A percentile compares a stretch with the other conserved stretches of the same genome.
Evolutionary conservation across 805 yeast species (phyloP).

Genomic region (Pichia occidentalis): DNA sequence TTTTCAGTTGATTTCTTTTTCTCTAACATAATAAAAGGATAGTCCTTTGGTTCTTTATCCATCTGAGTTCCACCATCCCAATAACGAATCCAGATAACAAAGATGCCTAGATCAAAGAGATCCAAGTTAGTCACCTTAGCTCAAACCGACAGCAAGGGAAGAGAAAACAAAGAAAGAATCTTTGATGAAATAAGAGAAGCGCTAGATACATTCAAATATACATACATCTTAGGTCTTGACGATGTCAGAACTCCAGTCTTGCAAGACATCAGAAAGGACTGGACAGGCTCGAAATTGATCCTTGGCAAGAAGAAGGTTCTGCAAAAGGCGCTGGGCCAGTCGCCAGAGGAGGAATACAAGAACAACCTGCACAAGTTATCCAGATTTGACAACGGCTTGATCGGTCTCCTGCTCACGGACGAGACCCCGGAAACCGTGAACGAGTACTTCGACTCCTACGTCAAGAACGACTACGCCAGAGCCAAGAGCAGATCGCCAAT

Average conservation of each 20-base stretch:
- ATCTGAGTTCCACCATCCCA: neutral
- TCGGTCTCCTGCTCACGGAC: slow-evolving; percentile 84
- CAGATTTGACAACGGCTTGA: slow-evolving; percentile 61
- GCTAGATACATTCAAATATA: slow-evolving; percentile 68
- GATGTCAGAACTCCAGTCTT: slow-evolving; percentile 94
- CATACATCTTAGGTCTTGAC: slow-evolving; percentile 81
- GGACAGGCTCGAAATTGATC: slow-evolving; percentile 85
- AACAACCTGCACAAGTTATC: slow-evolving; percentile 72
- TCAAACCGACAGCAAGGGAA: slow-evolving; percentile 93
- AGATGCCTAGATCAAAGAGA: slow-evolving; percentile 96
- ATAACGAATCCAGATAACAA: slow-evolving; percentile 11
- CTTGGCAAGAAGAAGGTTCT: slow-evolving; percentile 91
- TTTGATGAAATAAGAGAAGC: slow-evolving; percentile 85
- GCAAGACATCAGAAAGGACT: slow-evolving; percentile 86
- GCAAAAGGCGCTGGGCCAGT: slow-evolving; percentile 86
- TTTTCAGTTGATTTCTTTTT: too few relatives aligned
- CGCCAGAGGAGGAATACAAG: slow-evolving; percentile 83
- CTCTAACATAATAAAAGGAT: too few relatives aligned
- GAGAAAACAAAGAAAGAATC: slow-evolving; percentile 83
- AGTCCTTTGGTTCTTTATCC: too few relatives aligned
- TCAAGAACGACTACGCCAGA: slow-evolving; percentile 79
- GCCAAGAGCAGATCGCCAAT: slow-evolving; percentile 83
- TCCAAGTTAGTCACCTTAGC: slow-evolving; percentile 93
- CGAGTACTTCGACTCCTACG: slow-evolving; percentile 76
- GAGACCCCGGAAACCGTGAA: slow-evolving; percentile 85